Evolutionary conservation across 2,329 filamentous ascomycete species (phyloP).

Genomic region (Colletotrichum ledebouriae): DNA sequence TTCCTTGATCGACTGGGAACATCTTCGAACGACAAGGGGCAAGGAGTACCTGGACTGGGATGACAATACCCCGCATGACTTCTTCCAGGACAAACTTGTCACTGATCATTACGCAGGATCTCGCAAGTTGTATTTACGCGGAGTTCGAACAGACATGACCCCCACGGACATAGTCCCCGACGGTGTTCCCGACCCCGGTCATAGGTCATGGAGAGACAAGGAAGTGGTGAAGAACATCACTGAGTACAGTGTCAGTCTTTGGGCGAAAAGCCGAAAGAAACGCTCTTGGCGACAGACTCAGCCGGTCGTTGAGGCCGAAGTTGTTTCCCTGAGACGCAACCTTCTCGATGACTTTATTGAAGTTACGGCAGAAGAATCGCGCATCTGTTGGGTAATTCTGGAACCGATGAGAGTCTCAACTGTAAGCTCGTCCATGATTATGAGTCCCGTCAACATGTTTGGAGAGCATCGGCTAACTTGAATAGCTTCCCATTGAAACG

Average conservation of each 20-base stretch:
- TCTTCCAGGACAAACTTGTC: conserved; percentile 67
- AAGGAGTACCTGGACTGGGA: conserved; percentile 55
- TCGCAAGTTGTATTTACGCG: conserved; percentile 69
- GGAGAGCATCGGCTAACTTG: conserved; percentile 42
- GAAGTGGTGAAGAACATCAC: conserved; percentile 72
- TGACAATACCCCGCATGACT: conserved; percentile 58
- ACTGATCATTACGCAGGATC: conserved; percentile 73
- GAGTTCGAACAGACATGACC: conserved; percentile 69
- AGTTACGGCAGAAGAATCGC: conserved; percentile 57
- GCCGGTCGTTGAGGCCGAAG: conserved; percentile 82
- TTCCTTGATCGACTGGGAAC: conserved; percentile 70
- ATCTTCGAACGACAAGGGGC: conserved; percentile 59
- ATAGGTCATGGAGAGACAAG: conserved; percentile 56
- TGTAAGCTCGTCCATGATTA: conserved; percentile 62
- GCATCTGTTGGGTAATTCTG: conserved; percentile 77
- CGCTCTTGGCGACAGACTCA: conserved; percentile 75
- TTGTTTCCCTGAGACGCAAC: conserved; percentile 84
- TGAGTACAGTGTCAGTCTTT: conserved; percentile 86
- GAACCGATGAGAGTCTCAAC: conserved; percentile 83
- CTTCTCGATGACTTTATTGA: conserved; percentile 78
- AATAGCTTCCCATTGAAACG: conserved; percentile 75
- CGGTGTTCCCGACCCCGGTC: conserved; percentile 61
- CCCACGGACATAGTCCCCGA: conserved; percentile 75
- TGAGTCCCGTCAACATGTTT: neutral
- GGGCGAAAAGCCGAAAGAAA: conserved; percentile 67